These are phyloP conservation scores for Diplodia scrobiculata DNA, from an alignment of 2,329 filamentous ascomycete species.

Conservation along the genomic window DNA sequence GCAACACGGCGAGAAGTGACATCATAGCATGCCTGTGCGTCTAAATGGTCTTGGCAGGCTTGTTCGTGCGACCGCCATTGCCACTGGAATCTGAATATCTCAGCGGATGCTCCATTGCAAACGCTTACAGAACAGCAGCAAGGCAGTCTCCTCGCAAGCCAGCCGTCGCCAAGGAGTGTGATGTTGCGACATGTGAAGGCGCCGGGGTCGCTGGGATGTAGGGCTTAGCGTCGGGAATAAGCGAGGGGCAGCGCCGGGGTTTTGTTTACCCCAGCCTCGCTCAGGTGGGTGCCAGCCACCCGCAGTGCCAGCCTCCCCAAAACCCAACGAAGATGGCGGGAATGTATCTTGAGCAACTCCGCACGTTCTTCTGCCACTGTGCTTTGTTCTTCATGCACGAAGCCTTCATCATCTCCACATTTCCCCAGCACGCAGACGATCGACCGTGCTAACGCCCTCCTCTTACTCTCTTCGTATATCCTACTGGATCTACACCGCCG, in stretches of 20 bases:
- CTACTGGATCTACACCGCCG: constrained; percentile 13
- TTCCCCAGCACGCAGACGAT: constrained; percentile 17
- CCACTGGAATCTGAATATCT: too few relatives aligned
- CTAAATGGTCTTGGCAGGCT: not conserved
- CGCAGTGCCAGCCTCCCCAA: constrained; percentile 16
- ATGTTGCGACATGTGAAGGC: constrained; percentile 18
- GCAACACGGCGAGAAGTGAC: not conserved
- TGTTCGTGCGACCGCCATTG: not conserved
- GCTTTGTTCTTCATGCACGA: constrained; percentile 24
- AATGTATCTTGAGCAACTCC: not conserved
- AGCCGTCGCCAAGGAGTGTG: not conserved
- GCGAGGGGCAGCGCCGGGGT: constrained; percentile 12
- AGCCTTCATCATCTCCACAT: constrained; percentile 26
- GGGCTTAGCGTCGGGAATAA: constrained; percentile 29
- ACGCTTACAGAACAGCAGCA: not conserved
- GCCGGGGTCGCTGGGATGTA: constrained; percentile 11
- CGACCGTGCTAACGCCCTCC: constrained; percentile 17
- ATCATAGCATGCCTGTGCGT: constrained; percentile 20
- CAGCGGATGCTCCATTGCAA: not conserved
- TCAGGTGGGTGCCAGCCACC: constrained; percentile 19
- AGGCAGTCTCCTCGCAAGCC: not conserved
- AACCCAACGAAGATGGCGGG: constrained; percentile 12
- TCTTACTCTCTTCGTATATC: constrained; percentile 7
- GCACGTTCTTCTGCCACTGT: not conserved
- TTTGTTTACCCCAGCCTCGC: constrained; percentile 27